Percentiles rank a stretch among this genome's conserved stretches.
phyloP scores from a whole-genome alignment of 2,329 filamentous ascomycete species.

The Diplodia mutila region DNA sequence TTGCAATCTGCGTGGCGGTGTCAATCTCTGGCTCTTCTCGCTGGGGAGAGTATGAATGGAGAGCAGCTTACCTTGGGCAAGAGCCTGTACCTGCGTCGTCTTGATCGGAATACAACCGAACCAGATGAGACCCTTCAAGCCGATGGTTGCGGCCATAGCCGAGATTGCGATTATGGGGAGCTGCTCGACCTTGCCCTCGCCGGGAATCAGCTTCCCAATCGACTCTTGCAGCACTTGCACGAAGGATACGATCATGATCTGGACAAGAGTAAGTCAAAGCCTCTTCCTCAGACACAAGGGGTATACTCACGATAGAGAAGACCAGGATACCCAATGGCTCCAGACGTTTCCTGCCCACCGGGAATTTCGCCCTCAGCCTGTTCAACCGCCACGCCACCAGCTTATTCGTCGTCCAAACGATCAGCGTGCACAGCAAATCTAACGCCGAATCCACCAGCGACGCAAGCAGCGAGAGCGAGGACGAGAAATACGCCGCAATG shows the following conservation, averaged over 20 bases:
- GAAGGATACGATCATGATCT: slow-evolving; percentile 64
- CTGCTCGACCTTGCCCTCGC: slow-evolving; percentile 52
- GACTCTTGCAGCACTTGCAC: slow-evolving; percentile 64
- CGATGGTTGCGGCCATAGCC: slow-evolving; percentile 61
- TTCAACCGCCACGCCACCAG: slow-evolving; percentile 61
- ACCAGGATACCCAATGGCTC: slow-evolving; percentile 66
- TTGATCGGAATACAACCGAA: slow-evolving; percentile 63
- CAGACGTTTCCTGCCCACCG: slow-evolving; percentile 56
- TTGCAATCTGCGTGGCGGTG: slow-evolving; percentile 56
- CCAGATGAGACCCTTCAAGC: slow-evolving; percentile 64
- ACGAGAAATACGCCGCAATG: slow-evolving; percentile 58
- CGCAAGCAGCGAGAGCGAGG: slow-evolving; percentile 64
- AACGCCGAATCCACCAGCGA: slow-evolving; percentile 65
- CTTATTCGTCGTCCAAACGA: slow-evolving; percentile 64
- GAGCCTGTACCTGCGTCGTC: slow-evolving; percentile 66
- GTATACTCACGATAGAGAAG: not conserved
- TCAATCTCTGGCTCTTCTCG: not conserved
- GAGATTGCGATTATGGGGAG: slow-evolving; percentile 59
- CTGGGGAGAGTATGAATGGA: not conserved
- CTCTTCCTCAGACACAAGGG: too few relatives aligned
- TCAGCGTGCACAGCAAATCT: slow-evolving; percentile 63
- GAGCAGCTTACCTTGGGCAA: slow-evolving; percentile 54
- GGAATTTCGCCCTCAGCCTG: slow-evolving; percentile 58
- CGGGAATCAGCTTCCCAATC: slow-evolving; percentile 59
- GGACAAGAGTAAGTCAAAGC: not conserved